Evolutionary conservation across 805 yeast genomes (phyloP).

Genomic region (Pichia paraexigua): DNA sequence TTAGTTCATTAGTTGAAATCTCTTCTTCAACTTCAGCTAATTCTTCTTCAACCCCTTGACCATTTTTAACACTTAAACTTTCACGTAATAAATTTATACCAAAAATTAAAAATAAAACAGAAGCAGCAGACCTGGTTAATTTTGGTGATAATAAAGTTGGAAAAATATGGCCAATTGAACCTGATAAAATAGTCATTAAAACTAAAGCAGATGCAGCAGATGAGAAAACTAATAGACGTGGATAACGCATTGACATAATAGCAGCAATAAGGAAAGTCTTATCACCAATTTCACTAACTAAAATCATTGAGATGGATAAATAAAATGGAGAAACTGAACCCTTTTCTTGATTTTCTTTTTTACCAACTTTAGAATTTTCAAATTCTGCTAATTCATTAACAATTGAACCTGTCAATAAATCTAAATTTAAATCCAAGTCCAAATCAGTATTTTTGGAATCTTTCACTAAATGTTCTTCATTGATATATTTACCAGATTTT

Average conservation of each 20-base stretch:
- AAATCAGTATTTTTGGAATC: background rate
- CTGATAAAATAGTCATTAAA: constrained; percentile 87
- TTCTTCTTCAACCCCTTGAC: constrained; percentile 88
- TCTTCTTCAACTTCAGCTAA: constrained; percentile 96
- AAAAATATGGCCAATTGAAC: constrained; percentile 83
- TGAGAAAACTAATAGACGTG: constrained; percentile 72
- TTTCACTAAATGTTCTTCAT: background rate
- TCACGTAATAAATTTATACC: constrained; percentile 72
- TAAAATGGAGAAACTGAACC: constrained; percentile 39
- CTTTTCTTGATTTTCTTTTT: background rate
- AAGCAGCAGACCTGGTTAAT: constrained; percentile 75
- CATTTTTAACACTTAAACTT: constrained; percentile 74
- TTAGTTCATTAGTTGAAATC: constrained; percentile 55
- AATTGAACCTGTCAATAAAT: background rate
- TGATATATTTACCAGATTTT: background rate
- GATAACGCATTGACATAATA: constrained; percentile 93
- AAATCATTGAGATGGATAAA: constrained; percentile 86
- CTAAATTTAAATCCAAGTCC: background rate
- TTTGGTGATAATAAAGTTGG: constrained; percentile 77
- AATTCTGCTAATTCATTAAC: background rate
- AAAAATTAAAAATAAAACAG: constrained; percentile 70
- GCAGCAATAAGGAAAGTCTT: constrained; percentile 96
- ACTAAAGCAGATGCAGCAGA: constrained; percentile 81
- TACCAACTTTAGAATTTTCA: background rate
- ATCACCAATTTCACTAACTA: constrained; percentile 95